phyloP scores from a whole-genome alignment of 352 stramenopile species.

The Pythium pyrilobum region DNA sequence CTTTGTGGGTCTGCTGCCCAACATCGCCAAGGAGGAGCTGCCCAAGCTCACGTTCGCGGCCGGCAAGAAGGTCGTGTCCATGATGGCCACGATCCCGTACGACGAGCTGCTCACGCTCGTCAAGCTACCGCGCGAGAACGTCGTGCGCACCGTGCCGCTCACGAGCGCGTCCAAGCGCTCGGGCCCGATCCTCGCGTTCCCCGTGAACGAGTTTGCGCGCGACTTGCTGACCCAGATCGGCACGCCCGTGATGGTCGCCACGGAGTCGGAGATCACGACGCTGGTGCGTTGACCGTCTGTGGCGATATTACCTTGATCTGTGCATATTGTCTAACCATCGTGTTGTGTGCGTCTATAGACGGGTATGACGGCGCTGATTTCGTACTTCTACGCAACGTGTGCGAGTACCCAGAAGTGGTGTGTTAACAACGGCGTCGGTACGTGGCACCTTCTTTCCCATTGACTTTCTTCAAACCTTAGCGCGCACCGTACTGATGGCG shows the following conservation, averaged over 20 bases:
- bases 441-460: conserved; percentile 8
- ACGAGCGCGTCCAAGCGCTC: conserved; percentile 68
- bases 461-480: background rate
- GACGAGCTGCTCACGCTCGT: conserved; percentile 73
- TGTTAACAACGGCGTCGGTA: conserved; percentile 81
- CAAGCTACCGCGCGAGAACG: conserved; percentile 56
- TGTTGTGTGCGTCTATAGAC: conserved; percentile 27
- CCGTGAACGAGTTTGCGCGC: conserved; percentile 57
- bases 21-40: conserved; percentile 62
- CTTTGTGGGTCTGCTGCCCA: conserved; percentile 74
- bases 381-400: conserved; percentile 85
- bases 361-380: conserved; percentile 81
- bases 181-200: conserved; percentile 76
- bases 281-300: conserved; percentile 25
- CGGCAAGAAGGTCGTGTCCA: conserved; percentile 69
- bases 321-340: background rate
- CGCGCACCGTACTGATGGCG: background rate
- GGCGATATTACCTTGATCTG: background rate
- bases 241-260: conserved; percentile 76
- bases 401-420: conserved; percentile 81
- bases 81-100: conserved; percentile 88
- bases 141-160: conserved; percentile 76
- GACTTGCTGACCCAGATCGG: conserved; percentile 74
- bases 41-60: conserved; percentile 62
- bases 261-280: conserved; percentile 79